Evolutionary conservation across 768 basidiomycete species (phyloP), one percentile per base, ranked within the genome.

Genomic region (Agaricus bisporus): DNA sequence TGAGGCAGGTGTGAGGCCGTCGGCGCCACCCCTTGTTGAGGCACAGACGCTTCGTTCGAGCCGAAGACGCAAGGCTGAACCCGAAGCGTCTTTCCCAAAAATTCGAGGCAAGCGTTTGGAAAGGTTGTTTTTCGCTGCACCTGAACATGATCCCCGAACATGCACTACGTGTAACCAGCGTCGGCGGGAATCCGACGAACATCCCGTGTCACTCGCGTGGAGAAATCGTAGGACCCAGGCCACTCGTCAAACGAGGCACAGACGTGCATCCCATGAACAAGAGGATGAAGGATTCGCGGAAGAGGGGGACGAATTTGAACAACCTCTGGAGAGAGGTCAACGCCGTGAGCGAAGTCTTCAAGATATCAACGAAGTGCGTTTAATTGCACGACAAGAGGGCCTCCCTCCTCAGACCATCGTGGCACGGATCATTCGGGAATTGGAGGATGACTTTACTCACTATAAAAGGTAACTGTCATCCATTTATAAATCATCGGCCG

Each of bases 391-490:
- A 41, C 68, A 63, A 57, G 66, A 70, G 39, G 75, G 73, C 46
- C 60, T 90, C 6, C 94, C 92, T 1, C 88, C 92, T 20, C 95
- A 98, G 68, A 94, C 93, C 0, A 82, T 95, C 11, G 78, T 97
- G 3, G 78, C 83, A 26, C 75, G 88, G 3, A 91, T 97, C 10
- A 71, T 98, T 28, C 67, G 86, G 56, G 92, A 95, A 68, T 74
- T 99, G 7, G 95, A 98, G 65, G 93, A 93, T 56, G 95, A 99
- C 64, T 98, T 98, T 63, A 82, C 81, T 35, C 91, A 93, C 69
- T 95, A 95, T 67, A 97, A 92, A 70, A 84, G 87, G 97, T 98
- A 59, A 26, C 83, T 72, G 25, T 35, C 15, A 22, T 54, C 44
- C 43, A 36, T 39, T n/a, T 17, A 18, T 7, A 32, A 1, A 35